phyloP scores from a whole-genome alignment of 106 monocot species.

The Dactylorhiza incarnata region DNA sequence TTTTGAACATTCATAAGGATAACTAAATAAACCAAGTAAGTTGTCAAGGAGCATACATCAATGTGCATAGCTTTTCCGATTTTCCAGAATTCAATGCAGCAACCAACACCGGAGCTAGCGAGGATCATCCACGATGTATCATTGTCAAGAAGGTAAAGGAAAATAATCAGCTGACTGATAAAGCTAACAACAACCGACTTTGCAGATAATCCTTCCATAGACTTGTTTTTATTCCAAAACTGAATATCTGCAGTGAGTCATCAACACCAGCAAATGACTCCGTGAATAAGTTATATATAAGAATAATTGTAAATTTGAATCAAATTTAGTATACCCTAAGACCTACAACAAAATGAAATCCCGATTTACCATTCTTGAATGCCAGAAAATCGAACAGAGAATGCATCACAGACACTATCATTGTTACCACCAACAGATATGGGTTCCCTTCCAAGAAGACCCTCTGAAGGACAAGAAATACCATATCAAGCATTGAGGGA shows the following conservation, averaged over 20 bases:
- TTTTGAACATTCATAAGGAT: neutral
- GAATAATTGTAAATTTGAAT: neutral
- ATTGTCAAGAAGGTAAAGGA: conserved; percentile 97
- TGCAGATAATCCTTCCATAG: conserved; percentile 98
- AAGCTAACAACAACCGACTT: conserved; percentile 96
- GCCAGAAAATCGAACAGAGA: conserved; percentile 93
- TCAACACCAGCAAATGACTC: neutral
- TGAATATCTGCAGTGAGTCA: conserved; percentile 70
- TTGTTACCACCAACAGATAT: conserved; percentile 72
- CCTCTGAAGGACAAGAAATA: conserved; percentile 48
- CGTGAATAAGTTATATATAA: conserved; percentile 1
- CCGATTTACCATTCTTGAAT: conserved; percentile 83
- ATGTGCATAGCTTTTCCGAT: conserved; percentile 99
- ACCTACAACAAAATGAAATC: conserved; percentile 2
- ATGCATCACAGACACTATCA: conserved; percentile 86
- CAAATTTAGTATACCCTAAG: neutral
- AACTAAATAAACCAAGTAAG: neutral
- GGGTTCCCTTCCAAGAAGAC: conserved; percentile 98
- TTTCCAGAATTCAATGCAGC: conserved; percentile 99
- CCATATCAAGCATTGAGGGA: neutral
- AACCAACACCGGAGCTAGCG: conserved; percentile 86
- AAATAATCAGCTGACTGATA: conserved; percentile 86
- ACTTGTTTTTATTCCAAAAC: conserved; percentile 99
- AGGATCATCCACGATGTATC: conserved; percentile 99
- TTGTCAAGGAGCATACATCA: conserved; percentile 39